A percentile compares a stretch with the other conserved stretches of the same genome.
Conservation (phyloP, 768 basidiomycete genomes). For the Pulveroboletus sp. region DNA sequence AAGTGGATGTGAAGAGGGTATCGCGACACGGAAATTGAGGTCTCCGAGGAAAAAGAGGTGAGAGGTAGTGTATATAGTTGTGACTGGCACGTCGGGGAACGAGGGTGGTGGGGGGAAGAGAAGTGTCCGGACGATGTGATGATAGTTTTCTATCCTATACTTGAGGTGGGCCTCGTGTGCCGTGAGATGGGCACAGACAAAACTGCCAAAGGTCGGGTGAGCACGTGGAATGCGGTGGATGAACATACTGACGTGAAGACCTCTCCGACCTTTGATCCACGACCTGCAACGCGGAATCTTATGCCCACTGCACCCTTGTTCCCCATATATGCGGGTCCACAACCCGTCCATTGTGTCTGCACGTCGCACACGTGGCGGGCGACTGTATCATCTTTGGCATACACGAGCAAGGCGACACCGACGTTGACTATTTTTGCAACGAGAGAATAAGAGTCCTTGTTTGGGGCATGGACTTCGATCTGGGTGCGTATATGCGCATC, state of each 20-base stretch:
- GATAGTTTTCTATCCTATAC: constrained; percentile 72
- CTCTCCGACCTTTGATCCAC: constrained; percentile 61
- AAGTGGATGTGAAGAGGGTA: constrained; percentile 55
- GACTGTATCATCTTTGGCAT: constrained; percentile 69
- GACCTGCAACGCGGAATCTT: constrained; percentile 67
- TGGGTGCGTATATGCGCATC: constrained; percentile 72
- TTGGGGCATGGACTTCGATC: constrained; percentile 67
- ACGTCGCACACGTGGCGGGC: constrained; percentile 61
- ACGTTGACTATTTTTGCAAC: constrained; percentile 81
- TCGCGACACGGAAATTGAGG: constrained; percentile 83
- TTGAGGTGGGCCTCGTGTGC: constrained; percentile 69
- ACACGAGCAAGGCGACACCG: constrained; percentile 85
- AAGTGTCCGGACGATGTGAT: constrained; percentile 75
- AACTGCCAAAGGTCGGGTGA: constrained; percentile 44
- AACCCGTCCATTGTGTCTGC: constrained; percentile 74
- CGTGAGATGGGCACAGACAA: constrained; percentile 90
- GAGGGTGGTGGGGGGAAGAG: constrained; percentile 62
- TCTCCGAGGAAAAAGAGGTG: constrained; percentile 94
- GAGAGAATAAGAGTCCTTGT: constrained; percentile 73
- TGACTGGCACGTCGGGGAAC: constrained; percentile 36
- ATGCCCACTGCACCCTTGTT: constrained; percentile 96
- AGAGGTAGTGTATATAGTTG: constrained; percentile 79
- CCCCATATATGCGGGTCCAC: constrained; percentile 74
- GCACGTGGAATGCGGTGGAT: background rate
- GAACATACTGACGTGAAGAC: constrained; percentile 70